phyloP scores from a whole-genome alignment of 2,329 filamentous ascomycete species.

The Fusarium sp. region DNA sequence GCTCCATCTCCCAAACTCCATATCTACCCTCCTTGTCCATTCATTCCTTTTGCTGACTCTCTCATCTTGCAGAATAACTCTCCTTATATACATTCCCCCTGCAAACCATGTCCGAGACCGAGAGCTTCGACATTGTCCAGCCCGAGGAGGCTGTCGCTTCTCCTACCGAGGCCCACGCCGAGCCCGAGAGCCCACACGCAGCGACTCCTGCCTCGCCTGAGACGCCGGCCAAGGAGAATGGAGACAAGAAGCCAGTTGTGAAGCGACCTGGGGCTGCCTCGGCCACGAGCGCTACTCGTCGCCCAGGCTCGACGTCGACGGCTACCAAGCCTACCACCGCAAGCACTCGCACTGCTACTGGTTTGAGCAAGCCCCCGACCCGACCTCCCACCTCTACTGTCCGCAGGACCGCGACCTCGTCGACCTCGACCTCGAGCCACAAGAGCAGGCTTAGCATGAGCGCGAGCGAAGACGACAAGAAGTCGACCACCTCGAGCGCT shows the following conservation, averaged over 20 bases:
- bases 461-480: slow-evolving; percentile 64
- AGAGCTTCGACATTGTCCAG: slow-evolving; percentile 59
- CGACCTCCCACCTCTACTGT: slow-evolving; percentile 56
- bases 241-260: slow-evolving; percentile 44
- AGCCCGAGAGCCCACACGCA: slow-evolving; percentile 43
- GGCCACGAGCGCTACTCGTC: slow-evolving; percentile 42
- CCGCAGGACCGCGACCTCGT: slow-evolving; percentile 49
- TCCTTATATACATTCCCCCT: slow-evolving; percentile 22
- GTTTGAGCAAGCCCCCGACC: slow-evolving; percentile 61
- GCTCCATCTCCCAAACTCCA: slow-evolving; percentile 7
- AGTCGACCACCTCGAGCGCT: slow-evolving; percentile 52
- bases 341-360: slow-evolving; percentile 53
- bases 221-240: slow-evolving; percentile 48
- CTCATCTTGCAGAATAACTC: slow-evolving; percentile 17
- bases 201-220: slow-evolving; percentile 49
- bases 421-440: slow-evolving; percentile 56
- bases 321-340: slow-evolving; percentile 47
- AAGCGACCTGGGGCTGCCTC: slow-evolving; percentile 53
- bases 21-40: background rate
- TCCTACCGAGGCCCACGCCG: slow-evolving; percentile 43
- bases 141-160: slow-evolving; percentile 55
- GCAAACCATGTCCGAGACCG: slow-evolving; percentile 60
- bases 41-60: slow-evolving; percentile 8
- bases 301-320: slow-evolving; percentile 25
- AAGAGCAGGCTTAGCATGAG: slow-evolving; percentile 61